Base-by-base conservation (phyloP, 768 basidiomycete species). In the Tricholoma hemisulphureum region DNA sequence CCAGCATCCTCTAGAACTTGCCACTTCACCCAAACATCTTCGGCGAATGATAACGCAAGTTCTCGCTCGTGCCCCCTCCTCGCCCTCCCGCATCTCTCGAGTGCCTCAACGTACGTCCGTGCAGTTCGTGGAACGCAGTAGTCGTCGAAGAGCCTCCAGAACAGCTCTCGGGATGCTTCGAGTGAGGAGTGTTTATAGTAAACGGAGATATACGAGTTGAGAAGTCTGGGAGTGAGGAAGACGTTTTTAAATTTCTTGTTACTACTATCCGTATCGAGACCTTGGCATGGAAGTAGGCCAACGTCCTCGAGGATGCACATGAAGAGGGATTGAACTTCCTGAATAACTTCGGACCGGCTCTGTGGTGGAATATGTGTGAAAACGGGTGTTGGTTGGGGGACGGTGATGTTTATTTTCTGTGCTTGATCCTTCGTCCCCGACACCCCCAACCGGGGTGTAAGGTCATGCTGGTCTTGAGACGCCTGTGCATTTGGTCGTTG, bases 201-300 rank as follows among this genome's bases (percentile, higher is more conserved):
- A 0, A 95, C 88, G 11, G 89, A 84, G 51, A 97, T 75, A 67
- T 92, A 98, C 2, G 93, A 83, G 62, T 89, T 91, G 61, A 95
- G 64, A 6, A 97, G 80, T 1, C 81, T 77, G 0, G 91, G 63
- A 0, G 85, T 83, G 51, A 89, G 65, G 6, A 69, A 49, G 31
- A 95, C 89, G 54, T 77, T 62, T 6, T 69, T 67, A 71, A 96
- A 93, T 56, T 77, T 80, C 37, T 70, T 68, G 9, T 56, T 57
- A 16, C 35, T 31, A 59, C 59, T 39, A 55, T 45, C 29, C 26
- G 55, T 50, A 29, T 58, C 35, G 1, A 55, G 34, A n/a, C 49
- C 43, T 24, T 55, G 26, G 28, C 45, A 28, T 9, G 26, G 24
- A 20, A 24, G 55, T 28, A 55, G 50, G 26, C 68, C 67, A 1